Percentiles rank a stretch among this genome's conserved stretches.
phyloP scores from a whole-genome alignment of 2,329 filamentous ascomycete genomes.

The Trichoderma lentiforme region DNA sequence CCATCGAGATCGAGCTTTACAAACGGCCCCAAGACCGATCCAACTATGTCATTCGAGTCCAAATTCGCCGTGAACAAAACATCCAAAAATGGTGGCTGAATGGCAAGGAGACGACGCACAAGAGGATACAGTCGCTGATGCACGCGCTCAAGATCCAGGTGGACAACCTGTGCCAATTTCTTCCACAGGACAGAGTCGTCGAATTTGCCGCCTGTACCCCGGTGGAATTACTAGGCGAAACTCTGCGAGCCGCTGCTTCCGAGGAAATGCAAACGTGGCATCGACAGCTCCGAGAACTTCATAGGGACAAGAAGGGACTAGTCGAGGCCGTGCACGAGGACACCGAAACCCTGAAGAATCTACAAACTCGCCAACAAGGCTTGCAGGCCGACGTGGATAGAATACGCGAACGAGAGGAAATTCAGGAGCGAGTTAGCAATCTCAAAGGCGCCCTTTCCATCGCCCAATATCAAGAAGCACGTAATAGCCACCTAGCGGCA shows the following conservation, averaged over 20 bases:
- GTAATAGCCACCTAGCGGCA: conserved; percentile 44
- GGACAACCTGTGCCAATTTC: conserved; percentile 95
- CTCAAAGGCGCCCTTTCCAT: conserved; percentile 65
- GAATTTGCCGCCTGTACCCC: conserved; percentile 86
- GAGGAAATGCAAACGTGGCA: conserved; percentile 79
- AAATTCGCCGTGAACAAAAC: conserved; percentile 79
- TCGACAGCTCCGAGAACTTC: conserved; percentile 65
- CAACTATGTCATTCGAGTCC: conserved; percentile 73
- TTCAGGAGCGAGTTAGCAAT: conserved; percentile 61
- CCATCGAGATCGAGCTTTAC: conserved; percentile 87
- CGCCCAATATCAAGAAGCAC: conserved; percentile 59
- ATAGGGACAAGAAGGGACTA: conserved; percentile 63
- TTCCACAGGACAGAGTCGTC: conserved; percentile 92
- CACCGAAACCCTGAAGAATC: conserved; percentile 59
- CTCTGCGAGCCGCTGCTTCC: conserved; percentile 82
- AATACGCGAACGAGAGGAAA: conserved; percentile 69
- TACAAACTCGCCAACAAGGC: conserved; percentile 70
- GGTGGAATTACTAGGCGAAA: conserved; percentile 77
- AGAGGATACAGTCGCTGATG: conserved; percentile 64
- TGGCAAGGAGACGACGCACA: conserved; percentile 58
- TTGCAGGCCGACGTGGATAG: conserved; percentile 81
- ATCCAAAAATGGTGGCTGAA: conserved; percentile 77
- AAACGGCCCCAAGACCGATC: conserved; percentile 52
- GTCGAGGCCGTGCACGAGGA: conserved; percentile 57
- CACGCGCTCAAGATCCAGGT: conserved; percentile 82